Evolutionary conservation across 2,329 filamentous ascomycete genomes (phyloP), one percentile per base, ranked within the genome.

Genomic region (Grosmannia clavigera): DNA sequence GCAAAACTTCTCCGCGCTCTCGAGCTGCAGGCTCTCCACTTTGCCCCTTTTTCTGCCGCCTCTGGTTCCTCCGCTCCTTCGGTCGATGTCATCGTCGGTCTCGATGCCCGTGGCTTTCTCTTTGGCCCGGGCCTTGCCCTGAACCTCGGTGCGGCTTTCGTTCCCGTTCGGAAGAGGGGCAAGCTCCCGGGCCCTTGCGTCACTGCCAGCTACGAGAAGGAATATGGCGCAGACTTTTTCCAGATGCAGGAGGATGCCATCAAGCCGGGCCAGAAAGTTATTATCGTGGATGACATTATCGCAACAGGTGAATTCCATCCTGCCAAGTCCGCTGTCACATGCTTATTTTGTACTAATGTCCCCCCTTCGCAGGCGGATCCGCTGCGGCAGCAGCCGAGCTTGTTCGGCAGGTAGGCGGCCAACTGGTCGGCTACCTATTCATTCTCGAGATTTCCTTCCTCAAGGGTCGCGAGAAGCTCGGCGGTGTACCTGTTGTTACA

Each of bases 241-340:
- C 90, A 97, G 81, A 95, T 99, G 79, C 94, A 99, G 78, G 78
- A 82, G 66, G 91, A 88, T 73, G 86, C 87, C 53, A 86, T 99
- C 69, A 86, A 88, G 76, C 80, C 83, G 58, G 92, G 92, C 43
- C 90, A 96, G 77, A 92, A 87, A 73, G 92, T 96, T 61, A 78
- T 99, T 64, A 82, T 99, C 65, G 91, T 99, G 38, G 94, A 99
- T 74, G 94, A 99, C 73, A 95, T 99, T 70, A 97, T 99, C 76
- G 94, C 94, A 61, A 99, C 94, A 65, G 92, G 92, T 96, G 79
- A 73, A 86, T 57, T 54, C n/a, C 43, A 27, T 29, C 22, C 10
- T 35, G 54, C 12, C n/a, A 3, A 31, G 5, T 22, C 38, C 53
- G 25, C 19, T 54, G 11, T 57, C 55, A 43, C 54, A 35, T 59